phyloP scores from a whole-genome alignment of 2,329 filamentous ascomycete genomes.

The Phoma herbarum region DNA sequence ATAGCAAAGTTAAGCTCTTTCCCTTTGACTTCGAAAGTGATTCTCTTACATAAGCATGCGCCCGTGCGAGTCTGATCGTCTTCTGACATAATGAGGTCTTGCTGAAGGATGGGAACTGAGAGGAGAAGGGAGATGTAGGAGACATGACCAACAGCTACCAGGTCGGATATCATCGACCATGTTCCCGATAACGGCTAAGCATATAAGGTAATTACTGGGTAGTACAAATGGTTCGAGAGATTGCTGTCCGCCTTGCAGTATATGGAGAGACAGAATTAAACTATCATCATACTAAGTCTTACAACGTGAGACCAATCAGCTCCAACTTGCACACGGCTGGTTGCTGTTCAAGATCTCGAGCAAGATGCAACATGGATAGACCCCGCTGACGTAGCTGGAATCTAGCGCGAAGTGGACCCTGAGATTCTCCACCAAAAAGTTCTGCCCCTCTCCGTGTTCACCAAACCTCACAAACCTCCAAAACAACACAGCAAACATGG shows the following conservation, averaged over 20 bases:
- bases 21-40: conserved; percentile 5
- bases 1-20: conserved; percentile 18
- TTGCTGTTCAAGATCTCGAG: not conserved
- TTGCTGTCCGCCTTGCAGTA: not conserved
- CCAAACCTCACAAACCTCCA: not conserved
- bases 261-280: not conserved
- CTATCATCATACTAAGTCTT: not conserved
- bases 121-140: not conserved
- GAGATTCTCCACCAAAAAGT: conserved; percentile 16
- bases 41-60: conserved; percentile 16
- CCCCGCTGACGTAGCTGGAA: conserved; percentile 9
- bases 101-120: not conserved
- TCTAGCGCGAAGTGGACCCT: conserved; percentile 13
- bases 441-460: conserved; percentile 7
- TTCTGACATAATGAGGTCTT: not conserved
- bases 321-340: not conserved
- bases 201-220: not conserved
- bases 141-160: not conserved
- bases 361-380: not conserved
- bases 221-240: not conserved
- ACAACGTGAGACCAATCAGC: not conserved
- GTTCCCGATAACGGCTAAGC: not conserved
- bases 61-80: conserved; percentile 7
- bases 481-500: conserved; percentile 28
- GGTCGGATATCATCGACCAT: not conserved